These are phyloP conservation scores for Microbotryum scabiosae DNA, from an alignment of 1,284 basidiomycete genomes.

Conservation along the genomic window DNA sequence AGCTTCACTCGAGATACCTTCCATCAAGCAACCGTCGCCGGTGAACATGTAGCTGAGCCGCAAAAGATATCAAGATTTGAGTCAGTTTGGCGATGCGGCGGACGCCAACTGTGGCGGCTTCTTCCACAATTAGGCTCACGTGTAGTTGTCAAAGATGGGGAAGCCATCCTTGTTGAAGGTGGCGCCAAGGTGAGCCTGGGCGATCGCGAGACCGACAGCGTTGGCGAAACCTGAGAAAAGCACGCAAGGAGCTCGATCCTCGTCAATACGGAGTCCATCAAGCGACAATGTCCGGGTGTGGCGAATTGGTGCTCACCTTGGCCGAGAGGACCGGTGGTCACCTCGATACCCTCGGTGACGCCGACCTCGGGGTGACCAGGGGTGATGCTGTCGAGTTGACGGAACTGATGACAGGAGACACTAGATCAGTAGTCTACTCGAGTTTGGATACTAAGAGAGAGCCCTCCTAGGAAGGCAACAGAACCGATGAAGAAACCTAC, in stretches of 20 bases:
- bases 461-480: not conserved
- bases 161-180: constrained; percentile 82
- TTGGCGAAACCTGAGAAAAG: constrained; percentile 57
- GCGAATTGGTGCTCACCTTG: constrained; percentile 50
- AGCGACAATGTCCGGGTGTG: not conserved
- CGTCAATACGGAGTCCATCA: not conserved
- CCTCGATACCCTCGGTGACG: constrained; percentile 87
- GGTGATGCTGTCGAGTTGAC: constrained; percentile 74
- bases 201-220: constrained; percentile 86
- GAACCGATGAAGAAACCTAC: constrained; percentile 48
- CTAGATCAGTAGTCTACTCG: not conserved
- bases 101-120: no score
- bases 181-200: constrained; percentile 78
- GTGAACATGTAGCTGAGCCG: constrained; percentile 56
- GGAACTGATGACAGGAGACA: constrained; percentile 28
- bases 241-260: not conserved
- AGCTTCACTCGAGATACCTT: constrained; percentile 85
- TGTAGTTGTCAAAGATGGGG: constrained; percentile 78
- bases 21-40: constrained; percentile 93
- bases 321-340: constrained; percentile 91
- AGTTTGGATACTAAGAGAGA: not conserved
- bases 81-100: constrained; percentile 13
- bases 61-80: constrained; percentile 4
- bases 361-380: constrained; percentile 65
- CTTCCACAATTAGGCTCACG: constrained; percentile 53